These are phyloP conservation scores for Tylopilus microsporus DNA, from an alignment of 1,284 basidiomycete species.

Conservation along the genomic window DNA sequence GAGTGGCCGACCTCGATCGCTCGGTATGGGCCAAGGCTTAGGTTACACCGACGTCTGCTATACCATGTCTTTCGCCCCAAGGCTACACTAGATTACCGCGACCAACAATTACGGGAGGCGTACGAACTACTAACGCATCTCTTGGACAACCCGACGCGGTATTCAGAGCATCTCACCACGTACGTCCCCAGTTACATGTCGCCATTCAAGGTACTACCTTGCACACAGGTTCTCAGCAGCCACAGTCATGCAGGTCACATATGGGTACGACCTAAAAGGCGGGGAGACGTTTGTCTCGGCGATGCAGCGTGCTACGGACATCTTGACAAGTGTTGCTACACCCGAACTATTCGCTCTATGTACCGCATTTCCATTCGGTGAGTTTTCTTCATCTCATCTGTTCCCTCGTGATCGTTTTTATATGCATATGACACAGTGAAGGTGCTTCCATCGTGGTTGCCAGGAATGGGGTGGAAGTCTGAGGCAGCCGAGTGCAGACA, in stretches of 20 bases:
- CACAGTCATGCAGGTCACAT: conserved; percentile 15
- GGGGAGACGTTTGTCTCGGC: conserved; percentile 7
- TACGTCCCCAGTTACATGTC: background rate
- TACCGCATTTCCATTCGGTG: conserved; percentile 13
- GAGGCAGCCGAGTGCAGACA: conserved; percentile 9
- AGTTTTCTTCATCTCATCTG: background rate
- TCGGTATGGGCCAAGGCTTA: conserved; percentile 15
- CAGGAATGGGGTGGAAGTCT: conserved; percentile 16
- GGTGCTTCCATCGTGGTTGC: conserved; percentile 12
- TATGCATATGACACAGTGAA: conserved; percentile 1
- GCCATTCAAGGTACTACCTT: background rate
- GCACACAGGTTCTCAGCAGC: conserved; percentile 15
- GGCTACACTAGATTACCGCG: conserved; percentile 13
- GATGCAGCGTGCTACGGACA: conserved; percentile 15
- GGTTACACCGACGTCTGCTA: conserved; percentile 14
- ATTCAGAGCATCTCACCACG: conserved; percentile 12
- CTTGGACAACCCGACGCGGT: conserved; percentile 6
- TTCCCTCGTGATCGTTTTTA: background rate
- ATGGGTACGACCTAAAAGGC: conserved; percentile 14
- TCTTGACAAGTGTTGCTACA: background rate
- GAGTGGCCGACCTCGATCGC: conserved; percentile 6
- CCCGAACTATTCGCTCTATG: conserved; percentile 7
- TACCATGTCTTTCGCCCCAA: conserved; percentile 17
- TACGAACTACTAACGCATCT: conserved; percentile 12
- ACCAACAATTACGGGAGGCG: conserved; percentile 14